A percentile compares a stretch with the other conserved stretches of the same genome.
Evolutionary conservation across 2,329 filamentous ascomycete species (phyloP).

Genomic region (Claviceps sp.): DNA sequence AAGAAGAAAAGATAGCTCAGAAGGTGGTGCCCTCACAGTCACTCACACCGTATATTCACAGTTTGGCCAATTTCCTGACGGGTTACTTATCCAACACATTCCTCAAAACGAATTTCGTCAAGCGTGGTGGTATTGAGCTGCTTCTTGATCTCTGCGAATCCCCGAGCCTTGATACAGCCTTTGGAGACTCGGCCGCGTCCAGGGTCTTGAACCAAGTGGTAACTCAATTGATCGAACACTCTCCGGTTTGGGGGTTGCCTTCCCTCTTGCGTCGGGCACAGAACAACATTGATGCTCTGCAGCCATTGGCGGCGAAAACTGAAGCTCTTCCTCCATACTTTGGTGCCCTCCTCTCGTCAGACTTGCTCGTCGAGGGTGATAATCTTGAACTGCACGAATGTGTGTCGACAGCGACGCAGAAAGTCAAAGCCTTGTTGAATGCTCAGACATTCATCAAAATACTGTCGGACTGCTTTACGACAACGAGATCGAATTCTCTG

Average conservation of each 20-base stretch:
- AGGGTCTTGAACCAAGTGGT: slow-evolving; percentile 62
- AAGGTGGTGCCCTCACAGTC: slow-evolving; percentile 17
- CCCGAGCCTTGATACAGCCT: slow-evolving; percentile 57
- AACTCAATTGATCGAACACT: slow-evolving; percentile 65
- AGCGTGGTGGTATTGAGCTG: slow-evolving; percentile 67
- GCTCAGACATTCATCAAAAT: slow-evolving; percentile 65
- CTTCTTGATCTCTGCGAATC: slow-evolving; percentile 74
- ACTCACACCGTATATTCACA: slow-evolving; percentile 59
- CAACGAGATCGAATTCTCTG: slow-evolving; percentile 47
- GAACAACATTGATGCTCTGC: slow-evolving; percentile 51
- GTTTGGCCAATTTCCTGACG: slow-evolving; percentile 61
- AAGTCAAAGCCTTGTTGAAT: slow-evolving; percentile 66
- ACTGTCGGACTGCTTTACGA: slow-evolving; percentile 60
- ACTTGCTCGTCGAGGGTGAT: slow-evolving; percentile 18
- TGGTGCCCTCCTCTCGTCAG: slow-evolving; percentile 45
- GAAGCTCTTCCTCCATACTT: slow-evolving; percentile 54
- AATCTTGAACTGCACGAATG: slow-evolving; percentile 23
- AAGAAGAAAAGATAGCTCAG: not conserved
- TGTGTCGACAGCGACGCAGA: slow-evolving; percentile 53
- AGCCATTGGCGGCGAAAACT: slow-evolving; percentile 43
- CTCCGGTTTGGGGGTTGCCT: slow-evolving; percentile 68
- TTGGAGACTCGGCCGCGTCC: slow-evolving; percentile 48
- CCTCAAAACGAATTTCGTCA: slow-evolving; percentile 62
- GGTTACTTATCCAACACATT: slow-evolving; percentile 61
- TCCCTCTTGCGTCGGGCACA: slow-evolving; percentile 66